phyloP scores from a whole-genome alignment of 345 rosid genomes.

The Populus ilicifolia region DNA sequence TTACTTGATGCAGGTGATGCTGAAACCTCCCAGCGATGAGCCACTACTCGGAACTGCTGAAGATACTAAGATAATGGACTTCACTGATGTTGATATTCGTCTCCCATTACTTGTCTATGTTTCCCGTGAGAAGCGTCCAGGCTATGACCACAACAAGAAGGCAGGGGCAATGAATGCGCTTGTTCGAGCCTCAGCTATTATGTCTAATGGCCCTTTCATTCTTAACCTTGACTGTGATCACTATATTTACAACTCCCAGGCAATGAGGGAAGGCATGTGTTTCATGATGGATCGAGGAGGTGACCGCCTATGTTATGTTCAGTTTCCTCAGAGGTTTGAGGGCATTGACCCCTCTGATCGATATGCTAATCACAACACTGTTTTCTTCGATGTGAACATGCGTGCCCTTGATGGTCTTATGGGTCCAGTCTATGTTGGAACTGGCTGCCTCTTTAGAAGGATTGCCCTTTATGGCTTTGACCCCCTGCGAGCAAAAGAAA shows the following conservation, averaged over 20 bases:
- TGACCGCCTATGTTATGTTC: slow-evolving; percentile 84
- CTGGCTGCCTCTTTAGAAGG: slow-evolving; percentile 94
- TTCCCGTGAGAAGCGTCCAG: slow-evolving; percentile 98
- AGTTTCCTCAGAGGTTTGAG: slow-evolving; percentile 97
- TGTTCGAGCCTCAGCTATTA: slow-evolving; percentile 94
- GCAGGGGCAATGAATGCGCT: slow-evolving; percentile 99
- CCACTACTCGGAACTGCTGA: slow-evolving; percentile 70
- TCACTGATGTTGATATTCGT: slow-evolving; percentile 85
- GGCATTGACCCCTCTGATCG: slow-evolving; percentile 98
- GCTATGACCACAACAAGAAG: slow-evolving; percentile 97
- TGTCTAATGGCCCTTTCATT: slow-evolving; percentile 96
- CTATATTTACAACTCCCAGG: slow-evolving; percentile 92
- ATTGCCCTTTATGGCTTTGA: slow-evolving; percentile 90
- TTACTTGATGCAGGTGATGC: slow-evolving; percentile 66
- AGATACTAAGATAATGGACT: slow-evolving; percentile 56
- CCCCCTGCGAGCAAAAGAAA: slow-evolving; percentile 76
- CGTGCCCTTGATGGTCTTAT: slow-evolving; percentile 97
- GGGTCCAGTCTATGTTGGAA: slow-evolving; percentile 98
- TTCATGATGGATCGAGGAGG: slow-evolving; percentile 99
- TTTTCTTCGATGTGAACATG: slow-evolving; percentile 98
- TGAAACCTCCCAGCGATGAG: slow-evolving; percentile 96
- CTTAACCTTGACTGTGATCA: slow-evolving; percentile 98
- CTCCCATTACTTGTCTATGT: slow-evolving; percentile 96
- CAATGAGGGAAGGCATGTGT: slow-evolving; percentile 97
- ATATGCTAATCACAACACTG: slow-evolving; percentile 95